Percentiles rank a stretch among this genome's conserved stretches.
Evolutionary conservation across 441 rosid genomes (phyloP).

Genomic region (Capsella rubella): DNA sequence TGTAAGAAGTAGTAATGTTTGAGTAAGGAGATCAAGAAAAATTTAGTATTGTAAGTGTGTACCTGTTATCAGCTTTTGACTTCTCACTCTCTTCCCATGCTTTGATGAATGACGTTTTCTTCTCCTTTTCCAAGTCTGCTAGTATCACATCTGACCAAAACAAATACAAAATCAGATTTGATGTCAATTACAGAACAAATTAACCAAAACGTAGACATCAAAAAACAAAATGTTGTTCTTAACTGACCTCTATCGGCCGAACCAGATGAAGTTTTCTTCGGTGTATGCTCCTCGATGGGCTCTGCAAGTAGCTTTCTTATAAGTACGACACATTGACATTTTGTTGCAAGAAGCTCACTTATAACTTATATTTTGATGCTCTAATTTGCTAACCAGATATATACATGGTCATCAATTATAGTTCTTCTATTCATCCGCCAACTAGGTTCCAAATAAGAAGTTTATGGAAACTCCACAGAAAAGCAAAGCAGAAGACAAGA

Average conservation of each 20-base stretch:
- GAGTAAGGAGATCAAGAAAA: neutral
- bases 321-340: neutral
- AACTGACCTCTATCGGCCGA: constrained; percentile 75
- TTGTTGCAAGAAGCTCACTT: constrained; percentile 44
- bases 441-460: neutral
- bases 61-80: constrained; percentile 87
- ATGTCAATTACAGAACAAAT: neutral
- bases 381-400: neutral
- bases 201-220: neutral
- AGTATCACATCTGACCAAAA: constrained; percentile 69
- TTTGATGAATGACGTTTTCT: constrained; percentile 63
- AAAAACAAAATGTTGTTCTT: neutral
- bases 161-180: constrained; percentile 4
- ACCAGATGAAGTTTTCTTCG: constrained; percentile 62
- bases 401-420: neutral
- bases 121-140: constrained; percentile 79
- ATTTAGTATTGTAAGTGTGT: constrained; percentile 7
- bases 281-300: constrained; percentile 52
- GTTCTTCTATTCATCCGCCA: neutral
- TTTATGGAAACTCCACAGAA: neutral
- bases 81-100: constrained; percentile 97
- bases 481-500: constrained; percentile 19
- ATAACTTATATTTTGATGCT: neutral
- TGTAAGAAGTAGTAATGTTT: constrained; percentile 4
- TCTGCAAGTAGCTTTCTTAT: constrained; percentile 52